A percentile compares a stretch with the other conserved stretches of the same genome.
Evolutionary conservation across 805 yeast species (phyloP).

Genomic region (Spathaspora boniae): DNA sequence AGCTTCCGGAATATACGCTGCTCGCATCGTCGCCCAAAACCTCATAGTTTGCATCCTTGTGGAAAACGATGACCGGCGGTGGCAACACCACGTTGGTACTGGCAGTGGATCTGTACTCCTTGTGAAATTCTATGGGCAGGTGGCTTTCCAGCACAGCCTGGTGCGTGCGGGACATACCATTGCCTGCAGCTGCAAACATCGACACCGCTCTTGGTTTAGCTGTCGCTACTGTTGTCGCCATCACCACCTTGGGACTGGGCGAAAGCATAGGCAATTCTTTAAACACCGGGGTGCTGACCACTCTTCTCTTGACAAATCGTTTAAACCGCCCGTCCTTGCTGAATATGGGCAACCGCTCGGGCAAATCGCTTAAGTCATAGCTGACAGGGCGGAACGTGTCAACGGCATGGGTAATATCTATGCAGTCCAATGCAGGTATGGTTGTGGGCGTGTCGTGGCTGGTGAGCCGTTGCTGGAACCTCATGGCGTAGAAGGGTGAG

Average conservation of each 20-base stretch:
- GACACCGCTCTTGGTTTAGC: too few relatives aligned
- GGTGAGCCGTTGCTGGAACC: constrained; percentile 19
- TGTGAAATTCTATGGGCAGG: too few relatives aligned
- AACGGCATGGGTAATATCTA: constrained; percentile 28
- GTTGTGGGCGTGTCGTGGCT: constrained; percentile 22
- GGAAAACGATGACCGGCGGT: too few relatives aligned
- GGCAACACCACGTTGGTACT: too few relatives aligned
- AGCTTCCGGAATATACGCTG: constrained; percentile 8
- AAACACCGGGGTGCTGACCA: constrained; percentile 26
- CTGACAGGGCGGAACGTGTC: constrained; percentile 25
- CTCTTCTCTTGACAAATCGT: constrained; percentile 14
- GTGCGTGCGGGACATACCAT: too few relatives aligned
- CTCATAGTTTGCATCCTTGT: constrained; percentile 1
- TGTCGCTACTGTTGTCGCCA: too few relatives aligned
- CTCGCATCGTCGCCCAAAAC: background rate
- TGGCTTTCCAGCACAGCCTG: too few relatives aligned
- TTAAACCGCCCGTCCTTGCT: constrained; percentile 19
- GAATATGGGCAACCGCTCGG: constrained; percentile 22
- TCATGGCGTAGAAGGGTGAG: too few relatives aligned
- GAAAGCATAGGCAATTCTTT: too few relatives aligned
- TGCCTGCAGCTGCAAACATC: too few relatives aligned
- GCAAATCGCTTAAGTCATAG: constrained; percentile 25
- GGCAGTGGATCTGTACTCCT: too few relatives aligned
- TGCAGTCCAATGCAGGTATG: constrained; percentile 19
- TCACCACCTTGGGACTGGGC: too few relatives aligned